Evolutionary conservation across 306 rosid species (phyloP).

Genomic region (Cicer bijugum): DNA sequence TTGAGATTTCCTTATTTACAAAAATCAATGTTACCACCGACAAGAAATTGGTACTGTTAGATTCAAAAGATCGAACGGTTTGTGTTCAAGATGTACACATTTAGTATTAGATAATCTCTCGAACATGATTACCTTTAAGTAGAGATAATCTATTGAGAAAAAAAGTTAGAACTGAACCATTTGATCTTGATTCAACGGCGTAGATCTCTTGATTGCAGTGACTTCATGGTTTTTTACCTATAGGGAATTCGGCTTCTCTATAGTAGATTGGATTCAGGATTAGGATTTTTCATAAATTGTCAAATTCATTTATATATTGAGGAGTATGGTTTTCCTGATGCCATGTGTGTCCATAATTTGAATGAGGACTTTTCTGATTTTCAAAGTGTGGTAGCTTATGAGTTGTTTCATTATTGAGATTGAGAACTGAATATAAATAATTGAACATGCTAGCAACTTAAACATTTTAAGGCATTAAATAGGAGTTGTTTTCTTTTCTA

Average conservation of each 20-base stretch:
- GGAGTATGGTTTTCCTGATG: not conserved
- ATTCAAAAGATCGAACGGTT: no score
- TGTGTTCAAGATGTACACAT: no score
- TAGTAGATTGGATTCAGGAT: not conserved
- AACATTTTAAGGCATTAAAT: no score
- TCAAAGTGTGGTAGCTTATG: not conserved
- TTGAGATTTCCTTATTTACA: no score
- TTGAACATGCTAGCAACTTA: no score
- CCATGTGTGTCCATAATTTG: not conserved
- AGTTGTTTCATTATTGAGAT: no score
- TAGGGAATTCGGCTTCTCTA: not conserved
- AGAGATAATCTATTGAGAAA: no score
- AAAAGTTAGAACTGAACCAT: not conserved
- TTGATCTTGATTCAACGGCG: not conserved
- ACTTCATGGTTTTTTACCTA: not conserved
- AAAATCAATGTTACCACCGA: not conserved
- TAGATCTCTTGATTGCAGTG: not conserved
- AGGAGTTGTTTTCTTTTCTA: not conserved
- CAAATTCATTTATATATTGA: not conserved
- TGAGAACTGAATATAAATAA: no score
- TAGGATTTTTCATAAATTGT: not conserved
- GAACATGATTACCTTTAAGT: no score
- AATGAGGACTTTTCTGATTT: slow-evolving; percentile 11
- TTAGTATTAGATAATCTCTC: no score
- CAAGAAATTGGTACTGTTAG: not conserved